These are phyloP conservation scores for Pseudogymnoascus pannorum DNA, from an alignment of 2,329 filamentous ascomycete genomes.

Conservation along the genomic window DNA sequence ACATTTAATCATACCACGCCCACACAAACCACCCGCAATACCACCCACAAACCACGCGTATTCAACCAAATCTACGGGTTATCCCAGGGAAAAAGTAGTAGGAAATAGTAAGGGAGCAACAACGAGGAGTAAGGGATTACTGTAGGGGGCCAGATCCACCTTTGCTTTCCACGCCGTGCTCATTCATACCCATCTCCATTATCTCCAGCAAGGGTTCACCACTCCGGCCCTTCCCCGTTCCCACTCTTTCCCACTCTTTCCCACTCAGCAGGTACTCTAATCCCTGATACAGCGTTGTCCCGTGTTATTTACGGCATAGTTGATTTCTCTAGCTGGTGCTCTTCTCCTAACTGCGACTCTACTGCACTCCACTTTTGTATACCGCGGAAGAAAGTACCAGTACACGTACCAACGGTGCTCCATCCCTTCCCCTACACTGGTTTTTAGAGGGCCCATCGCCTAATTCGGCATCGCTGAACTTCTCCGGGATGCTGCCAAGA, in stretches of 20 bases:
- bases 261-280: neutral
- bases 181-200: neutral
- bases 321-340: neutral
- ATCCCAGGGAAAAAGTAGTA: neutral
- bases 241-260: neutral
- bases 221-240: neutral
- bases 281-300: neutral
- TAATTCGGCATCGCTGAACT: neutral
- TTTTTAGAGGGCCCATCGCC: neutral
- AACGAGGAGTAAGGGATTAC: neutral
- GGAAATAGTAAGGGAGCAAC: neutral
- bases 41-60: neutral
- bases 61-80: neutral
- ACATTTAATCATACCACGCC: neutral
- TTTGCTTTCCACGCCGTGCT: neutral
- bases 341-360: neutral
- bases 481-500: neutral
- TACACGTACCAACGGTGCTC: neutral
- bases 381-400: neutral
- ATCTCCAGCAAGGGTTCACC: neutral
- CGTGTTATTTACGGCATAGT: neutral
- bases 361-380: neutral
- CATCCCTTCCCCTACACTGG: neutral
- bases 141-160: neutral
- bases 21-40: neutral